A percentile compares a stretch with the other conserved stretches of the same genome.
These are phyloP conservation scores for Globisporangium nunn DNA, from an alignment of 352 stramenopile species.

Conservation along the genomic window DNA sequence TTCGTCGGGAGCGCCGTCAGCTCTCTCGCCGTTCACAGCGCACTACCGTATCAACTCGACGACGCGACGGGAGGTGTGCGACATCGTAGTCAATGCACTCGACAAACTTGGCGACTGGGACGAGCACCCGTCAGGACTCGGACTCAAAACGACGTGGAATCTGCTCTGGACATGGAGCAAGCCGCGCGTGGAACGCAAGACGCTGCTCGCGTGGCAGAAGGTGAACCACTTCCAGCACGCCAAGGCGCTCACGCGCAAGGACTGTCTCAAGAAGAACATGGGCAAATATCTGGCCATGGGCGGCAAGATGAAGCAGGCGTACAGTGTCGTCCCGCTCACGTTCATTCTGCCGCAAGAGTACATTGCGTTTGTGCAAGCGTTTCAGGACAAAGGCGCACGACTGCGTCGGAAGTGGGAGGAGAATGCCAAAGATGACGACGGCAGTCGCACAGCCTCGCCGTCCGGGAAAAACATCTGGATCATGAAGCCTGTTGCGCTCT, in stretches of 20 bases:
- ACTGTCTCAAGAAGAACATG: slow-evolving; percentile 89
- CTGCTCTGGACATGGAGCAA: slow-evolving; percentile 90
- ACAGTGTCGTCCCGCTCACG: slow-evolving; percentile 89
- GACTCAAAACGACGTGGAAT: slow-evolving; percentile 89
- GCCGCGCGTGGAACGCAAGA: slow-evolving; percentile 69
- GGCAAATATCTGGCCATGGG: slow-evolving; percentile 52
- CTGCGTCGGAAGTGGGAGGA: slow-evolving; percentile 8
- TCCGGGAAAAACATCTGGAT: slow-evolving; percentile 89
- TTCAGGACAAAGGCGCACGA: slow-evolving; percentile 38
- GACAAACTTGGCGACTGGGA: slow-evolving; percentile 56
- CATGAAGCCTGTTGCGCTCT: slow-evolving; percentile 90
- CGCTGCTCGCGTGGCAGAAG: slow-evolving; percentile 88
- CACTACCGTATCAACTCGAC: slow-evolving; percentile 83
- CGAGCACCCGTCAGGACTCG: slow-evolving; percentile 66
- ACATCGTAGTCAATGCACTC: slow-evolving; percentile 72
- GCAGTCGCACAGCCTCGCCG: neutral
- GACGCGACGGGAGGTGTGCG: slow-evolving; percentile 66
- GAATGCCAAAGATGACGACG: neutral
- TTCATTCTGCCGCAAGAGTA: slow-evolving; percentile 93
- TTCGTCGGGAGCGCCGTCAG: slow-evolving; percentile 22
- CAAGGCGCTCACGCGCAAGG: slow-evolving; percentile 90
- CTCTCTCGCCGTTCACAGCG: slow-evolving; percentile 30
- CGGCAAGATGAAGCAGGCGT: slow-evolving; percentile 48
- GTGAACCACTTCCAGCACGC: slow-evolving; percentile 93
- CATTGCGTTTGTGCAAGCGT: slow-evolving; percentile 83